Evolutionary conservation across 2,329 filamentous ascomycete genomes (phyloP).

Genomic region (Exophiala mesophila): DNA sequence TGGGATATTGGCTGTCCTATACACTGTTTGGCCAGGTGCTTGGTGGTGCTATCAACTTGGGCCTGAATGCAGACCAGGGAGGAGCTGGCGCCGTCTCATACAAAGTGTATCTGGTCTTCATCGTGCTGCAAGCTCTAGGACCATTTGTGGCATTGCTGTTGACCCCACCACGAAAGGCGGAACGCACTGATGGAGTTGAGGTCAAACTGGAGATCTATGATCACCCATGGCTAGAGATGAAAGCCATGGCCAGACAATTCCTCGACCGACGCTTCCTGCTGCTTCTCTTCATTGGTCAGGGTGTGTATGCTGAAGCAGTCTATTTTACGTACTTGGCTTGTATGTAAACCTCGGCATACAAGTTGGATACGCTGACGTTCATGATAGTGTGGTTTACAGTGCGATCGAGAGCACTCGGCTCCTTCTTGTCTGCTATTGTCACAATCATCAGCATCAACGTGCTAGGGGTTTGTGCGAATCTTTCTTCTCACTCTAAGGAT

Average conservation of each 20-base stretch:
- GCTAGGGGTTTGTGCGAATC: constrained; percentile 42
- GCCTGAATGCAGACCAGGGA: constrained; percentile 55
- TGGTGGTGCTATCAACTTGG: constrained; percentile 67
- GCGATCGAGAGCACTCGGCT: constrained; percentile 63
- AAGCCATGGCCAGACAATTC: constrained; percentile 55
- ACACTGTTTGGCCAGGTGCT: constrained; percentile 62
- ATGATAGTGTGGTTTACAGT: constrained; percentile 63
- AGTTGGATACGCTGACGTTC: not conserved
- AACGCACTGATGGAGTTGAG: constrained; percentile 60
- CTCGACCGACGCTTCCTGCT: constrained; percentile 59
- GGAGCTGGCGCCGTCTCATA: constrained; percentile 63
- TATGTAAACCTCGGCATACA: not conserved
- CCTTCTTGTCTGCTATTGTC: constrained; percentile 64
- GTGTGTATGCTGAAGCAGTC: constrained; percentile 66
- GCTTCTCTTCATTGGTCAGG: constrained; percentile 64
- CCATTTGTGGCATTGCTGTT: constrained; percentile 62
- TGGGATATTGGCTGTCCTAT: constrained; percentile 65
- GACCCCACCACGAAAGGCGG: constrained; percentile 56
- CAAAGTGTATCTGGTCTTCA: constrained; percentile 64
- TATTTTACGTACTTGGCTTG: constrained; percentile 62
- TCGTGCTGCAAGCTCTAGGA: constrained; percentile 61
- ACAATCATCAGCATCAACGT: constrained; percentile 63
- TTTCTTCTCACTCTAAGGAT: not conserved
- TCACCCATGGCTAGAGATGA: constrained; percentile 56
- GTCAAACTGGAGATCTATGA: constrained; percentile 57